Percentiles rank a stretch among this genome's conserved stretches.
These are phyloP conservation scores for Tetrapyrgos nigripes DNA, from an alignment of 1,284 basidiomycete species.

Conservation along the genomic window DNA sequence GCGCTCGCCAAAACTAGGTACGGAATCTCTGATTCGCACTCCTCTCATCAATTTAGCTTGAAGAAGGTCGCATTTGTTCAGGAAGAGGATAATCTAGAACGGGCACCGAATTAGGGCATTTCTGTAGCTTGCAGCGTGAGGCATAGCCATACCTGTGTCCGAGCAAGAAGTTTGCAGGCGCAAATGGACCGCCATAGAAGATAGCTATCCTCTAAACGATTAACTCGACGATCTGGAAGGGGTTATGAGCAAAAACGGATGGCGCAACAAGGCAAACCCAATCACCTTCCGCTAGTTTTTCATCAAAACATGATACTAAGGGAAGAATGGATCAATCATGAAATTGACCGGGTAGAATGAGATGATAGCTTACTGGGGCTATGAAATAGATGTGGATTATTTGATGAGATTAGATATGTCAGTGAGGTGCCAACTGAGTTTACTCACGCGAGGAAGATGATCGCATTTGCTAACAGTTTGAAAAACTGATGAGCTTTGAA, in stretches of 20 bases:
- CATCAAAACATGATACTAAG: constrained; percentile 74
- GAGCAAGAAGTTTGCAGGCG: constrained; percentile 63
- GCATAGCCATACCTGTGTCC: constrained; percentile 50
- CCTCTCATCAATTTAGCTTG: constrained; percentile 70
- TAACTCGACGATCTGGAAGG: constrained; percentile 57
- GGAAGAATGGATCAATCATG: constrained; percentile 16
- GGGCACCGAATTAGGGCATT: background rate
- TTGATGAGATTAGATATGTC: constrained; percentile 5
- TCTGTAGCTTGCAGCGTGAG: background rate
- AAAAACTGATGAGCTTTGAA: constrained; percentile 14
- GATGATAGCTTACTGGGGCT: constrained; percentile 38
- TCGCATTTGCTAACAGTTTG: constrained; percentile 63
- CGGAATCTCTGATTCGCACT: constrained; percentile 61
- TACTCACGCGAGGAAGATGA: constrained; percentile 72
- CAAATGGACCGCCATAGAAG: constrained; percentile 75
- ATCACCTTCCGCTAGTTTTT: constrained; percentile 61
- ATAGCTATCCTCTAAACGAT: constrained; percentile 76
- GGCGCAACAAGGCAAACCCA: background rate
- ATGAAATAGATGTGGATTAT: constrained; percentile 12
- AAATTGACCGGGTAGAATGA: constrained; percentile 9
- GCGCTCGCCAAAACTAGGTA: constrained; percentile 67
- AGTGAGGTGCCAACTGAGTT: constrained; percentile 11
- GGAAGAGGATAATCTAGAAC: constrained; percentile 39
- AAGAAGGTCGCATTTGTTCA: constrained; percentile 74
- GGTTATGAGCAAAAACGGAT: background rate